Percentiles rank a stretch among this genome's conserved stretches.
These are phyloP conservation scores for Blastocystis sp. DNA, from an alignment of 352 stramenopile genomes.

Conservation along the genomic window DNA sequence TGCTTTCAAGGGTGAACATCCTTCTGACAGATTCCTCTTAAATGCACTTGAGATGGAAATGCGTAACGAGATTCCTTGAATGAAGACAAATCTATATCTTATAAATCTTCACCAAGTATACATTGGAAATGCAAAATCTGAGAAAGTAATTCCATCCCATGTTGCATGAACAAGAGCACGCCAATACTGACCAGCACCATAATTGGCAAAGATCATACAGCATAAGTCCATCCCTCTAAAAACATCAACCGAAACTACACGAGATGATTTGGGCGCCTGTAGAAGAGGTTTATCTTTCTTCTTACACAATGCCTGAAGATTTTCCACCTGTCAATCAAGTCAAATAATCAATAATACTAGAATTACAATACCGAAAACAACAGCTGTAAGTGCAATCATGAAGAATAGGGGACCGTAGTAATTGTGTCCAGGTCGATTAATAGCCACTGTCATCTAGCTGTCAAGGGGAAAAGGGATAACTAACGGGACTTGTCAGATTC, in stretches of 20 bases:
- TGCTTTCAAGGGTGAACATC: conserved; percentile 7
- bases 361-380: conserved; percentile 15
- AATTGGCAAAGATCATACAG: conserved; percentile 65
- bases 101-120: not conserved
- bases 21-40: not conserved
- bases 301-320: not conserved
- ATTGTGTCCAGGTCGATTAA: conserved; percentile 5
- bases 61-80: conserved; percentile 43
- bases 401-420: conserved; percentile 54
- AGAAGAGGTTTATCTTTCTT: not conserved
- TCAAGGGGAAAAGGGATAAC: not conserved
- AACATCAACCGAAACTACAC: conserved; percentile 29
- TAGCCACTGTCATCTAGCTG: not conserved
- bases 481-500: not conserved
- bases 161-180: not conserved
- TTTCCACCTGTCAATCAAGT: not conserved
- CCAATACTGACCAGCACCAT: conserved; percentile 11
- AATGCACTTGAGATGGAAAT: conserved; percentile 19
- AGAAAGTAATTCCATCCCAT: conserved; percentile 52
- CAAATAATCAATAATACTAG: not conserved
- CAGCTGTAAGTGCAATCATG: conserved; percentile 14
- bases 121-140: conserved; percentile 55
- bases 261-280: not conserved
- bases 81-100: conserved; percentile 52
- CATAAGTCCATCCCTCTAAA: conserved; percentile 41